phyloP scores from a whole-genome alignment of 108 stramenopile species.

The Asterionellopsis glacialis region DNA sequence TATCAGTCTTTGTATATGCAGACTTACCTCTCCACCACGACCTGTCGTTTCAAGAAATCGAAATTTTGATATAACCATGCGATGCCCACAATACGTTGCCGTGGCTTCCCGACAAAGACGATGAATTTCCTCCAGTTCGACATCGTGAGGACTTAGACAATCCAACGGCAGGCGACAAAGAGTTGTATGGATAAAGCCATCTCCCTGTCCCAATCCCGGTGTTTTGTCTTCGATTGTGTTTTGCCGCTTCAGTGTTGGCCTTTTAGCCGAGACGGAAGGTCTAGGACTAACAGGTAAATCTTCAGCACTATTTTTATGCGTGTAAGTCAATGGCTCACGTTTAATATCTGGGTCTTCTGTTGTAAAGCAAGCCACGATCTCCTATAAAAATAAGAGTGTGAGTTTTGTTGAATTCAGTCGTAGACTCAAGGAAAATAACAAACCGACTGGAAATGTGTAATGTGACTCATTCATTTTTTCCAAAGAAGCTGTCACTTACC shows the following conservation, averaged over 20 bases:
- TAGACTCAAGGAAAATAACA: too few species aligned
- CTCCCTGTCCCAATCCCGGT: conserved; percentile 45
- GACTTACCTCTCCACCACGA: conserved; percentile 36
- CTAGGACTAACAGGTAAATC: neutral
- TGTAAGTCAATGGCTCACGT: conserved; percentile 41
- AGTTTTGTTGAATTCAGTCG: too few species aligned
- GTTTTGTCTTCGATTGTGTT: conserved; percentile 46
- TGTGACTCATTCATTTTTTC: too few species aligned
- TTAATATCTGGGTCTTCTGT: conserved; percentile 33
- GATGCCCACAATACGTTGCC: conserved; percentile 51
- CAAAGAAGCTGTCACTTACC: too few species aligned
- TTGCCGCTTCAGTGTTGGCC: conserved; percentile 15
- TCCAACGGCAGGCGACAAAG: conserved; percentile 49
- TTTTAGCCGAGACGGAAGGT: neutral
- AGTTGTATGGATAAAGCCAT: conserved; percentile 65
- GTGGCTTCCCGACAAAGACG: conserved; percentile 51
- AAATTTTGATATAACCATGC: conserved; percentile 48
- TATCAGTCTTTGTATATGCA: too few species aligned
- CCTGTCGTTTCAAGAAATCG: conserved; percentile 58
- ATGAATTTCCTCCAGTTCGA: conserved; percentile 47
- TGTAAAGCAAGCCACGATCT: conserved; percentile 55
- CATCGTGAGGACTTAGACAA: conserved; percentile 38
- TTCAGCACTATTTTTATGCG: neutral
- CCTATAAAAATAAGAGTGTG: conserved; percentile 4
- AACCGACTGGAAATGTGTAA: too few species aligned